Conservation (phyloP, 2,329 filamentous ascomycete species). For the Xylariales sp. region DNA sequence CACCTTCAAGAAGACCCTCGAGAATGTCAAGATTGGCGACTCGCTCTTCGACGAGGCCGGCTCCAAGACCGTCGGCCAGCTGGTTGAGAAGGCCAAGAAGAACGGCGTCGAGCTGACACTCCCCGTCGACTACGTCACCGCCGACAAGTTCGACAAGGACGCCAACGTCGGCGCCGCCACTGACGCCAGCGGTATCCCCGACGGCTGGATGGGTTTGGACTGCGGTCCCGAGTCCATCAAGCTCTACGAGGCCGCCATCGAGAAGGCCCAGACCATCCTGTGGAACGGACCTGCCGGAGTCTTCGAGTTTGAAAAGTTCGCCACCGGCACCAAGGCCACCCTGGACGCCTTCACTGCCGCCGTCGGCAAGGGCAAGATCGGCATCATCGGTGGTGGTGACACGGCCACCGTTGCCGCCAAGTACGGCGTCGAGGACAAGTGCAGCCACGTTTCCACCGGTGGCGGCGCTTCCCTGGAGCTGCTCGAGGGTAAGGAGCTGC, state of each 20-base stretch:
- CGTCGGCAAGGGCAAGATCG: conserved; percentile 80
- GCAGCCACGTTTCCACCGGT: conserved; percentile 96
- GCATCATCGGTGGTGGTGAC: conserved; percentile 98
- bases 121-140: conserved; percentile 91
- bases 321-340: conserved; percentile 85
- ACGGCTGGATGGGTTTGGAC: conserved; percentile 98
- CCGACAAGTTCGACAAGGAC: conserved; percentile 88
- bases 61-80: conserved; percentile 80
- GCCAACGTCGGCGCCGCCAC: conserved; percentile 78
- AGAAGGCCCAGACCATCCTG: conserved; percentile 88
- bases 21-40: conserved; percentile 83
- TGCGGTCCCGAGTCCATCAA: conserved; percentile 84
- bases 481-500: conserved; percentile 95
- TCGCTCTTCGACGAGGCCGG: conserved; percentile 92
- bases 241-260: conserved; percentile 84
- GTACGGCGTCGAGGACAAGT: conserved; percentile 90
- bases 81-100: conserved; percentile 94
- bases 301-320: conserved; percentile 95
- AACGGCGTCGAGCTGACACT: conserved; percentile 94
- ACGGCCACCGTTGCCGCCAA: conserved; percentile 97
- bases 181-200: conserved; percentile 84
- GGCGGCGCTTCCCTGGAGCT: conserved; percentile 94
- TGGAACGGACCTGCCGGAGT: conserved; percentile 98
- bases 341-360: conserved; percentile 84
- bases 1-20: conserved; percentile 99